Conservation (phyloP, 345 rosid genomes). For the Linum usitatissimum region DNA sequence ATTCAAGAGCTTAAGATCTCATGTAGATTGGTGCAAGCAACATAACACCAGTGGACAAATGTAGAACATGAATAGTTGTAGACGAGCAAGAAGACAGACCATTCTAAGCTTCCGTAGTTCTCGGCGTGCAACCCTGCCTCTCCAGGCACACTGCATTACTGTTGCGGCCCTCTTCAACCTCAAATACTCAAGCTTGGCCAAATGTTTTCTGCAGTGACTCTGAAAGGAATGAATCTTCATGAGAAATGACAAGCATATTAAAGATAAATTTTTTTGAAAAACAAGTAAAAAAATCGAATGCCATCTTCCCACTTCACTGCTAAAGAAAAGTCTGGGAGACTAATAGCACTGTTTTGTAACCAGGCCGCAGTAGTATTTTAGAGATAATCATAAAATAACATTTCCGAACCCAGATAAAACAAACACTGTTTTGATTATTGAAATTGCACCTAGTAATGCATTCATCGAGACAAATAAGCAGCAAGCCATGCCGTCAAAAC, state of each 20-base stretch:
- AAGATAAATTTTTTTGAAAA: neutral
- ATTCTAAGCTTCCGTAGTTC: slow-evolving; percentile 7
- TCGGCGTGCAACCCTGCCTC: slow-evolving; percentile 7
- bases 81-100: neutral
- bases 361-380: neutral
- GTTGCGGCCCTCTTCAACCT: slow-evolving; percentile 1
- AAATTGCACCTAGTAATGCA: neutral
- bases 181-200: neutral
- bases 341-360: neutral
- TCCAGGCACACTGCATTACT: slow-evolving; percentile 1
- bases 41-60: neutral
- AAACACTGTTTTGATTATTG: neutral
- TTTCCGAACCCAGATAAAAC: neutral
- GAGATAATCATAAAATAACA: no score
- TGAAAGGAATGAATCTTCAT: neutral
- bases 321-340: neutral
- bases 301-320: neutral
- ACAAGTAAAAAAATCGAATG: neutral
- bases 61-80: neutral
- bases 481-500: neutral
- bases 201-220: slow-evolving; percentile 7
- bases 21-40: neutral
- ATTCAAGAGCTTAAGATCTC: neutral
- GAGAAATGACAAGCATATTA: neutral
- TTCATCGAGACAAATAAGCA: neutral